These are phyloP conservation scores for Aspergillus sergii DNA, from an alignment of 2,329 filamentous ascomycete species.

Conservation along the genomic window DNA sequence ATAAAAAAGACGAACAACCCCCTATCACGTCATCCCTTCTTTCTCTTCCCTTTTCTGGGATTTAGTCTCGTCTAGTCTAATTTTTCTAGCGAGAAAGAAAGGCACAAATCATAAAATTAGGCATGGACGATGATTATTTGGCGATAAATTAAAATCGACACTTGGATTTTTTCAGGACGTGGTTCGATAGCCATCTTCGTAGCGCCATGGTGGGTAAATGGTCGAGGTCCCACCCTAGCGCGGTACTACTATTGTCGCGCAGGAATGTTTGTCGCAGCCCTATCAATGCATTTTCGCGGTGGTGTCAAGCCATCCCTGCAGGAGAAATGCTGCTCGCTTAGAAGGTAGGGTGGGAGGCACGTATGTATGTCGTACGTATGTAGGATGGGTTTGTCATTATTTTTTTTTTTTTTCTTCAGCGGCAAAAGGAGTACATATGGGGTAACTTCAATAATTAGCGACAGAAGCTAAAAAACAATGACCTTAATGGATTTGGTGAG, in stretches of 20 bases:
- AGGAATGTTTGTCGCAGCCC: slow-evolving; percentile 4
- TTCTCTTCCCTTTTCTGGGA: not conserved
- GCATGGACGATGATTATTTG: not conserved
- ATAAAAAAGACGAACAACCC: not conserved
- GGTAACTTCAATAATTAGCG: not conserved
- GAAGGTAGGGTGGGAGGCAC: not conserved
- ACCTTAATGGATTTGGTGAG: not conserved
- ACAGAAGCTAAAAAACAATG: not conserved
- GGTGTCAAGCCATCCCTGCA: slow-evolving; percentile 1
- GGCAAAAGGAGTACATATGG: not conserved
- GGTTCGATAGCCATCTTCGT: not conserved
- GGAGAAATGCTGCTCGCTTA: not conserved
- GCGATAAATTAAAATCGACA: not conserved
- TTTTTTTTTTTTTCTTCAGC: slow-evolving; percentile 1
- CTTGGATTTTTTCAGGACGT: not conserved
- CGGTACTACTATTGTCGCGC: slow-evolving; percentile 1
- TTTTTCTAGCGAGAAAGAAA: not conserved
- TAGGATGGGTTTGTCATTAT: not conserved
- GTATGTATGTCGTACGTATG: not conserved
- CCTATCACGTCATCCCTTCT: not conserved
- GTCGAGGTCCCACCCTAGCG: not conserved
- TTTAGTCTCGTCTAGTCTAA: not conserved
- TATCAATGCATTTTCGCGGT: not conserved
- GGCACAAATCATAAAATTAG: not conserved
- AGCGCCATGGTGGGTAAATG: not conserved